phyloP scores from a whole-genome alignment of 1,284 basidiomycete genomes.

The Pyrrhoderma lamaoense region DNA sequence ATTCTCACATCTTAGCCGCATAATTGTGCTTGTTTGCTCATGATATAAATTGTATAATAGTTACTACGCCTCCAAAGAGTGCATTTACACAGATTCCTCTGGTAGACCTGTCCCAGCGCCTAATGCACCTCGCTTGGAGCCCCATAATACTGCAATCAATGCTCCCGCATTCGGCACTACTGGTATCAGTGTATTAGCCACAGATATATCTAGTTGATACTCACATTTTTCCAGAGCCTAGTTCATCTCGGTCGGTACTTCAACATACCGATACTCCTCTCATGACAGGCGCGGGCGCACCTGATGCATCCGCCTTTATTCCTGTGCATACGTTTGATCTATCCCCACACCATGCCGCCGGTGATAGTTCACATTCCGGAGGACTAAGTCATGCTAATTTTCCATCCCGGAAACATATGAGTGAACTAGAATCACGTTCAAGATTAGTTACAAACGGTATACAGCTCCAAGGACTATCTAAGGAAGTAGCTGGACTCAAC shows the following conservation, averaged over 20 bases:
- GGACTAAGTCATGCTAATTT: not conserved
- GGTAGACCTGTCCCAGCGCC: constrained; percentile 72
- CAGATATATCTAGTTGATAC: not conserved
- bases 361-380: not conserved
- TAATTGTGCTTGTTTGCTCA: not conserved
- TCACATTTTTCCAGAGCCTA: not conserved
- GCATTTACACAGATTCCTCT: constrained; percentile 72
- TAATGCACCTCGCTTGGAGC: constrained; percentile 26
- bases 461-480: not conserved
- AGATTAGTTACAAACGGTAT: not conserved
- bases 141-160: not conserved
- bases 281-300: not conserved
- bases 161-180: constrained; percentile 2
- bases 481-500: no score
- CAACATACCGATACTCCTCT: constrained; percentile 1
- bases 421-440: not conserved
- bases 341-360: not conserved
- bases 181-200: constrained; percentile 10
- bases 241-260: not conserved
- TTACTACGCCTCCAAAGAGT: constrained; percentile 72
- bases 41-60: constrained; percentile 29
- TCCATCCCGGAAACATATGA: constrained; percentile 9
- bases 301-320: constrained; percentile 4
- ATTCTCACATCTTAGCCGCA: constrained; percentile 12
- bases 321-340: not conserved